Evolutionary conservation across 352 stramenopile species (phyloP), one percentile per base, ranked within the genome.

Genomic region (Phytophthora citricola): DNA sequence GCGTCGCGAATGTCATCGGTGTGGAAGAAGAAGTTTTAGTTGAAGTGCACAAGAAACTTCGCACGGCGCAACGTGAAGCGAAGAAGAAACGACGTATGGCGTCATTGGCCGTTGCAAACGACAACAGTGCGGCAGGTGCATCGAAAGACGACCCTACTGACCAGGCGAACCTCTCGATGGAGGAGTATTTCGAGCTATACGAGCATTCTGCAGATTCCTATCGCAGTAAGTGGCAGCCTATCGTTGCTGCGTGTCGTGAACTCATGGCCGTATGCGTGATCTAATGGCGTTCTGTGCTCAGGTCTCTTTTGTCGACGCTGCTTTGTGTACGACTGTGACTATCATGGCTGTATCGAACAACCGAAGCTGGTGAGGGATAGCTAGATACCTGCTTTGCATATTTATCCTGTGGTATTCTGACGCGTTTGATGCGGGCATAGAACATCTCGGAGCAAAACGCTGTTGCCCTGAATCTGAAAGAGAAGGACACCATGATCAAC

Each of bases 261-360:
- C 32, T 12, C 29, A n/a, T 53, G 27, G 29, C n/a, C 24, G 22
- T 39, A 15, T 50, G 7, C 47, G 27, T 38, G 24, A 8, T 36
- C 24, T 59, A 4, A 50, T 36, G 17, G 31, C 47, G 8, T 20
- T 58, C 10, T 58, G 27, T 49, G 10, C 27, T 15, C 34, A 92
- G 83, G 79, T 46, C 71, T 95, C 29, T 92, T 94, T 34, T 95
- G 87, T 60, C 76, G 85, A 26, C 70, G 81, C n/a, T 95, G 87
- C 63, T 93, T 88, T 63, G 76, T 89, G 11, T 95, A 95, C 51
- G 87, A 95, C 64, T 95, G 87, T 47, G 82, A 95, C 57, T 93
- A 94, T 54, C 87, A 95, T 53, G 83, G 82, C 41, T 90, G 79
- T 26, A 24, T 72, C 4, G 81, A 86, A 27, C 64, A 81, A 1